These are phyloP conservation scores for Sugiyamaella grinbergsii DNA, from an alignment of 1,139 yeast genomes.

Conservation along the genomic window DNA sequence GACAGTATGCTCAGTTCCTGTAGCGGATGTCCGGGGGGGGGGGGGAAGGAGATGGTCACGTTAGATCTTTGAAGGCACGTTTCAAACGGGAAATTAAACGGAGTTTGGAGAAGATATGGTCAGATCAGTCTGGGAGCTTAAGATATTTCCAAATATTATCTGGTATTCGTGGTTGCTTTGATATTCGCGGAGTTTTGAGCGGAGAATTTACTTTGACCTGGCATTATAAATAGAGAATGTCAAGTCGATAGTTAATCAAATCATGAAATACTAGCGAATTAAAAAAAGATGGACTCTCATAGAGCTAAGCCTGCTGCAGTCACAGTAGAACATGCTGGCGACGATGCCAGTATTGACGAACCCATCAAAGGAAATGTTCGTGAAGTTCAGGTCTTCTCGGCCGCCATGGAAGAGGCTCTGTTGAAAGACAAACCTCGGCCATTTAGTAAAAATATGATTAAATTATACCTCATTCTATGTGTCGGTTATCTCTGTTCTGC, in stretches of 20 bases:
- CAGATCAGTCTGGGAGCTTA: not conserved
- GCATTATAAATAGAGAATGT: no score
- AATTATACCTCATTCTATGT: constrained; percentile 18
- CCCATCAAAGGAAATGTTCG: constrained; percentile 18
- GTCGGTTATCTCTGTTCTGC: constrained; percentile 23
- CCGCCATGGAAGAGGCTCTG: constrained; percentile 23
- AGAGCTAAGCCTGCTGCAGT: not conserved
- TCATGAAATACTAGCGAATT: no score
- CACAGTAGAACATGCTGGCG: constrained; percentile 24
- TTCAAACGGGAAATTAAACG: constrained; percentile 8
- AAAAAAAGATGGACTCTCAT: not conserved
- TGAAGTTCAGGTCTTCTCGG: constrained; percentile 22
- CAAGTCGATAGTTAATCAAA: no score
- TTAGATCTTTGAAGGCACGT: not conserved
- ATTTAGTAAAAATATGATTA: constrained; percentile 18
- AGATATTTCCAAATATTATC: no score
- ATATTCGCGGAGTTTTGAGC: no score
- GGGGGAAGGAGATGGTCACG: not conserved
- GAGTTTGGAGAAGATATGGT: not conserved
- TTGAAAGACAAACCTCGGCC: constrained; percentile 20
- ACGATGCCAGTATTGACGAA: constrained; percentile 10
- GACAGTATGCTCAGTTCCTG: not conserved
- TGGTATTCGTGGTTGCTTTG: no score
- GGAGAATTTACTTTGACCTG: no score
- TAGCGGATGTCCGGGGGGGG: no score